Evolutionary conservation across 2,329 filamentous ascomycete genomes (phyloP).

Genomic region (Microascus cirrosus): DNA sequence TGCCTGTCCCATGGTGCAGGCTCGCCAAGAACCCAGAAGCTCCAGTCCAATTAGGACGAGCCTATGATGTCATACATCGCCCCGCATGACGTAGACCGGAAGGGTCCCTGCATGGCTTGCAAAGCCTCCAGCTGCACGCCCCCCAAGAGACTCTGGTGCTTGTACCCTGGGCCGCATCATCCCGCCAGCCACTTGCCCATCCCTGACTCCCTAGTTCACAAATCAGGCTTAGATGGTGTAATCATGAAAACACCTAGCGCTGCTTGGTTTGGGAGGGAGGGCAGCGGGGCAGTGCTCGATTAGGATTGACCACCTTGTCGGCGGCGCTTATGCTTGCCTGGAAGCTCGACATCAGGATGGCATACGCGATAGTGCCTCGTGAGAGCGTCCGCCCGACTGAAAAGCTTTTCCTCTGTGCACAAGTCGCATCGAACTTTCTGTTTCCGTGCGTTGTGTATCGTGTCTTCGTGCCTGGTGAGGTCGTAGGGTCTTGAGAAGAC

Average conservation of each 20-base stretch:
- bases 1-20: not conserved
- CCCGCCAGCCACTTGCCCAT: not conserved
- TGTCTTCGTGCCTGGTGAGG: constrained; percentile 90
- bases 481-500: constrained; percentile 95
- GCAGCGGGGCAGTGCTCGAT: not conserved
- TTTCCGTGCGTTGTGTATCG: constrained; percentile 90
- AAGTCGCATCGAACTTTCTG: constrained; percentile 88
- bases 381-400: constrained; percentile 87
- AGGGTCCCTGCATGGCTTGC: not conserved
- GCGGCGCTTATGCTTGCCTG: constrained; percentile 45
- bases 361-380: constrained; percentile 92
- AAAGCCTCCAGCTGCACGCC: not conserved
- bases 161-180: not conserved
- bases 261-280: not conserved
- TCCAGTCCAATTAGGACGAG: not conserved
- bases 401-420: constrained; percentile 94
- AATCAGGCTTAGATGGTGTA: not conserved
- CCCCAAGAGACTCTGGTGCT: not conserved
- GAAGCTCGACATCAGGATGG: constrained; percentile 77
- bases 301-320: not conserved
- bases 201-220: not conserved
- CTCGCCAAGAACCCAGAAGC: not conserved
- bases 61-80: not conserved
- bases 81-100: not conserved
- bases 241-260: not conserved